Percentiles rank a stretch among this genome's conserved stretches.
phyloP scores from a whole-genome alignment of 495 filamentous ascomycete genomes.

The Monascus purpureus region DNA sequence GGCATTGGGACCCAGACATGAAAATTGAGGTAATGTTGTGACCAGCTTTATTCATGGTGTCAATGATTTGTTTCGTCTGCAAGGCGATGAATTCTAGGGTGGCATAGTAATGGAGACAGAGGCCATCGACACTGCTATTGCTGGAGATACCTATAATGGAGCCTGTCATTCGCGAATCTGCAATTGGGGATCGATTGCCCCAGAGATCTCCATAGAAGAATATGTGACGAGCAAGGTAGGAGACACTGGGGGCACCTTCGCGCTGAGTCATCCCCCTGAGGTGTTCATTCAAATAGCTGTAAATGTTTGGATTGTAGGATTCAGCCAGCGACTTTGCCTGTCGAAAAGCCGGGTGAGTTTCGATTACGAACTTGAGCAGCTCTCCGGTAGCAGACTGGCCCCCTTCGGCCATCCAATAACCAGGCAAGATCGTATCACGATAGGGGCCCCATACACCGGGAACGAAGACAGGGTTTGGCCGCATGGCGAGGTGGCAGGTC shows the following conservation, averaged over 20 bases:
- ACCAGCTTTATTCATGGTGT: constrained; percentile 76
- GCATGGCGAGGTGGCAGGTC: constrained; percentile 95
- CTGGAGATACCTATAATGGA: constrained; percentile 72
- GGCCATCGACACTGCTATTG: constrained; percentile 70
- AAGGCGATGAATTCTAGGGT: constrained; percentile 96
- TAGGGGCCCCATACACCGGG: constrained; percentile 95
- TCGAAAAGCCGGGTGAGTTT: constrained; percentile 80
- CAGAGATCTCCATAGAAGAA: constrained; percentile 99
- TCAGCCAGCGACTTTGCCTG: constrained; percentile 63
- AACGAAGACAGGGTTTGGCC: constrained; percentile 77
- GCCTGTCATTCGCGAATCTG: constrained; percentile 82
- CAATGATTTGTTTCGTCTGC: constrained; percentile 89
- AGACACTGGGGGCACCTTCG: constrained; percentile 54
- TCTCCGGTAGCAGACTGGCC: constrained; percentile 93
- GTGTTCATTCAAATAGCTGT: constrained; percentile 86
- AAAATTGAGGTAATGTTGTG: constrained; percentile 84
- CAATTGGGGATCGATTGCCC: constrained; percentile 89
- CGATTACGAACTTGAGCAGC: constrained; percentile 81
- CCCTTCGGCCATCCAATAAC: constrained; percentile 91
- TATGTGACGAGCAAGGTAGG: constrained; percentile 79
- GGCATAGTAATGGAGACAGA: constrained; percentile 83
- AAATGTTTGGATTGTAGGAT: constrained; percentile 68
- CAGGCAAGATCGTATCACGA: constrained; percentile 78
- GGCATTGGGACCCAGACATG: constrained; percentile 96
- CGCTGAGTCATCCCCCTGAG: constrained; percentile 59